Conservation (phyloP, 228 moss, liverwort and hornwort species). For the Sphagnum magellanicum region DNA sequence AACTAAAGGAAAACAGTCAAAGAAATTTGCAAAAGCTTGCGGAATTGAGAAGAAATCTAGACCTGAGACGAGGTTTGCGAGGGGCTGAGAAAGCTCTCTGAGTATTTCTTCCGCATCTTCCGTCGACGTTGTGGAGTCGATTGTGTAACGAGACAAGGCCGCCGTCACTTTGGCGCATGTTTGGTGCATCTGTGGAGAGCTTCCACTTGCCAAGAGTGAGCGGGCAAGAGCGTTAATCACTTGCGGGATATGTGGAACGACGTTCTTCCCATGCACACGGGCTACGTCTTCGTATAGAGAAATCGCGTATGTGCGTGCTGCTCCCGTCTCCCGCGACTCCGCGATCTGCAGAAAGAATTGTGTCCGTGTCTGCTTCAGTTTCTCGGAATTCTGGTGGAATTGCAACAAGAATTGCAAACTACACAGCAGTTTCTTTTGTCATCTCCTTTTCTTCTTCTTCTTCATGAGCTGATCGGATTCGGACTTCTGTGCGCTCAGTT, state of each 20-base stretch:
- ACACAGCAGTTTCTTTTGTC: no score
- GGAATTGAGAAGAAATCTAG: not conserved
- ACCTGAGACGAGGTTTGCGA: constrained; percentile 58
- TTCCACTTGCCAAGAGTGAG: constrained; percentile 74
- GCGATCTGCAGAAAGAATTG: constrained; percentile 35
- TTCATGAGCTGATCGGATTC: no score
- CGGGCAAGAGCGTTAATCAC: constrained; percentile 64
- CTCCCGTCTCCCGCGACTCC: constrained; percentile 65
- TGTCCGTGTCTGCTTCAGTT: no score
- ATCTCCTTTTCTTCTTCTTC: no score
- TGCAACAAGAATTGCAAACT: no score
- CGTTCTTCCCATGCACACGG: constrained; percentile 61
- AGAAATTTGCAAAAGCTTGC: not conserved
- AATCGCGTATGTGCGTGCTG: constrained; percentile 59
- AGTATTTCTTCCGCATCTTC: constrained; percentile 60
- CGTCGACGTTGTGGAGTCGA: constrained; percentile 43
- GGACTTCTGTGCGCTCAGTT: no score
- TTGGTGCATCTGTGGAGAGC: constrained; percentile 76
- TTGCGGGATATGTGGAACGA: constrained; percentile 66
- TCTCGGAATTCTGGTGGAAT: no score
- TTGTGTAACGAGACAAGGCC: constrained; percentile 47
- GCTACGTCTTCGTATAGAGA: constrained; percentile 86
- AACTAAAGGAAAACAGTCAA: no score
- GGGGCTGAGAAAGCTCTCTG: constrained; percentile 56
- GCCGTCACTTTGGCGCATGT: constrained; percentile 76